Evolutionary conservation across 768 basidiomycete species (phyloP), one percentile per base, ranked within the genome.

Genomic region (Mycena latifolia): DNA sequence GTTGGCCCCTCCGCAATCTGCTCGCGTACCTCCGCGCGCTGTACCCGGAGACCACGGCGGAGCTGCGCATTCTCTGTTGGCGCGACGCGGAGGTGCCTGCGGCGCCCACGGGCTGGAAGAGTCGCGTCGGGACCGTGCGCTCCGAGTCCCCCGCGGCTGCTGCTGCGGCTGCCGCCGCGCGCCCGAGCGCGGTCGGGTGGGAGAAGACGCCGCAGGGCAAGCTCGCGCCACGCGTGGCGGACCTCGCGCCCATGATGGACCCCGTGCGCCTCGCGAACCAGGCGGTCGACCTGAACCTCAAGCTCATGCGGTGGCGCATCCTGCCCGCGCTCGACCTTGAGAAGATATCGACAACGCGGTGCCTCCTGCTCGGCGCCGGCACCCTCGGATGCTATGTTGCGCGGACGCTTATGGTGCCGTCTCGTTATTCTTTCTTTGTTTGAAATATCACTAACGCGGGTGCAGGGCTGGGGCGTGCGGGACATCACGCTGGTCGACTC

Each of bases 221-320:
- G 73, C 83, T 99, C 4, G 93, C 88, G 1, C 93, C 96, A 24
- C 86, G 94, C 18, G 72, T 95, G 58, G 96, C 96, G 0, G 96
- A 99, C 79, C 77, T 99, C 20, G 96, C 92, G 11, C 92, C 96
- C 0, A 93, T 96, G 90, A 98, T 99, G 96, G 96, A 98, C 77
- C 98, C 97, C 0, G 81, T 84, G 5, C 84, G 95, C 70, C 86
- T 99, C 6, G 96, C 97, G 0, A 90, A 94, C 69, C 97, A 99
- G 77, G 98, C 98, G 0, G 95, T 99, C n/a, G 96, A 98, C 78
- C 82, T 99, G 43, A 99, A 99, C 75, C 82, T 99, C 52, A 98
- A 98, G 75, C 85, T 99, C 45, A 99, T 99, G 97, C 88, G 95
- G 22, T 99, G 97, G 97, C 87, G 97, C 22, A 95, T 99, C 69